phyloP scores from a whole-genome alignment of 2,329 filamentous ascomycete species.

The Xylaria arbuscula region DNA sequence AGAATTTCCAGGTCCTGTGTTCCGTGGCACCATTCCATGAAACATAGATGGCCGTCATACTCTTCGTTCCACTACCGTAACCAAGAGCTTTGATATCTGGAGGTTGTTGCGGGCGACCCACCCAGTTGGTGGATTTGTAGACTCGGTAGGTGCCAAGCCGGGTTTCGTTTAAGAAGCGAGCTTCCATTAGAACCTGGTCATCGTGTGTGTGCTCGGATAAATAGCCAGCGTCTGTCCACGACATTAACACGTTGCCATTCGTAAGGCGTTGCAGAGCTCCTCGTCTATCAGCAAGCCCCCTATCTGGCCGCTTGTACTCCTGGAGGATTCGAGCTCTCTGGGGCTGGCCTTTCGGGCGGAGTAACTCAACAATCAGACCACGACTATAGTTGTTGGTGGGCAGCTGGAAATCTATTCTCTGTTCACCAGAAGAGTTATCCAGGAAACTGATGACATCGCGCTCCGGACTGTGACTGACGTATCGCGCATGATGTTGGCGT shows the following conservation, averaged over 20 bases:
- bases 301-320: conserved; percentile 25
- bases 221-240: conserved; percentile 27
- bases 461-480: conserved; percentile 19
- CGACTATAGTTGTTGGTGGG: conserved; percentile 20
- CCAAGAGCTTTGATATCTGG: conserved; percentile 22
- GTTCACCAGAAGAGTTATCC: conserved; percentile 24
- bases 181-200: conserved; percentile 24
- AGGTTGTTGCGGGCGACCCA: conserved; percentile 21
- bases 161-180: conserved; percentile 17
- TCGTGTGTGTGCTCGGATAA: conserved; percentile 22
- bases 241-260: conserved; percentile 22
- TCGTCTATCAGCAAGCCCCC: conserved; percentile 17
- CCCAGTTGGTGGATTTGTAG: conserved; percentile 25
- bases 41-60: conserved; percentile 25
- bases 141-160: conserved; percentile 19
- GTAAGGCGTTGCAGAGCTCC: conserved; percentile 14
- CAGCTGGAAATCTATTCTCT: conserved; percentile 15
- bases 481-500: conserved; percentile 20
- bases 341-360: conserved; percentile 14
- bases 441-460: conserved; percentile 29
- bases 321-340: conserved; percentile 23
- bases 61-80: conserved; percentile 15
- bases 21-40: conserved; percentile 31
- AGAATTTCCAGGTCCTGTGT: conserved; percentile 24
- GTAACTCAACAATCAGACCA: conserved; percentile 23